Conservation (phyloP, 345 rosid species). For the Passiflora organensis region DNA sequence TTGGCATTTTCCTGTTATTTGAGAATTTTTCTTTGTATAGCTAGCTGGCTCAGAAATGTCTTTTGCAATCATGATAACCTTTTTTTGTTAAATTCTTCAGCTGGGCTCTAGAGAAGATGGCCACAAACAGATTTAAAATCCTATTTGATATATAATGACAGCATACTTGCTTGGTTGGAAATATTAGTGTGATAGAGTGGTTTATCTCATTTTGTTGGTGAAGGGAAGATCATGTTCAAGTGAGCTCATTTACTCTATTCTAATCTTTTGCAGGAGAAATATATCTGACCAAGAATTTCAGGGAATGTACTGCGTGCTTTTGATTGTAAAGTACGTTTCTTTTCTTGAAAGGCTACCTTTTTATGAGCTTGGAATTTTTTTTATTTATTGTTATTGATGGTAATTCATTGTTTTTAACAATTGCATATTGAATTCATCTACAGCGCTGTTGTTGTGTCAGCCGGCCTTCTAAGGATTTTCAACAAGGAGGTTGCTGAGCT, state of each 20-base stretch:
- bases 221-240: no score
- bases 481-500: slow-evolving; percentile 95
- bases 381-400: neutral
- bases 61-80: no score
- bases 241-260: slow-evolving; percentile 6
- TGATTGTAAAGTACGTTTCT: slow-evolving; percentile 63
- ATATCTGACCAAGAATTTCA: slow-evolving; percentile 98
- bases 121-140: no score
- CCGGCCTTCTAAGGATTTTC: slow-evolving; percentile 88
- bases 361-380: neutral
- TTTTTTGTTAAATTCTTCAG: no score
- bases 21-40: no score
- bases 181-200: no score
- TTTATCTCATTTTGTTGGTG: no score
- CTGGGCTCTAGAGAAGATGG: no score
- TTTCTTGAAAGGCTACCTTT: neutral
- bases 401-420: neutral
- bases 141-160: no score
- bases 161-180: no score
- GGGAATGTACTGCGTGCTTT: slow-evolving; percentile 77
- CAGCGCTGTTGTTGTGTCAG: slow-evolving; percentile 87
- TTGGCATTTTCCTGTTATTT: no score
- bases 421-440: slow-evolving; percentile 3
- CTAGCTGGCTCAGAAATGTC: no score
- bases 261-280: slow-evolving; percentile 60